These are phyloP conservation scores for Misopates orontium DNA, from an alignment of 257 asterid species.

Conservation along the genomic window DNA sequence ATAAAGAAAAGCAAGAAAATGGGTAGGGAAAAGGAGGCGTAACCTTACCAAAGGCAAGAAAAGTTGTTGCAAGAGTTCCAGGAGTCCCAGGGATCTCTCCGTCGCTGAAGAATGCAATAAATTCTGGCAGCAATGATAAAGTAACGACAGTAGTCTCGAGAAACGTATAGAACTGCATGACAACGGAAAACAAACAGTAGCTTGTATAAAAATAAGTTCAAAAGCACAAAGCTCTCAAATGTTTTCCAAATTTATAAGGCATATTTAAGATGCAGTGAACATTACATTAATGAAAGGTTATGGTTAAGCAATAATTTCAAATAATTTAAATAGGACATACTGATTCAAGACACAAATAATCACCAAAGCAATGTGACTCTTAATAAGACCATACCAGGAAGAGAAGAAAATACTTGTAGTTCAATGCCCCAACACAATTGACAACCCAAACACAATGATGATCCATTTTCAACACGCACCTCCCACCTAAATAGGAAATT, in stretches of 20 bases:
- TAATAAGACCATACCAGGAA: constrained; percentile 50
- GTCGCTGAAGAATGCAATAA: constrained; percentile 87
- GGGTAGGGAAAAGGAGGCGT: background rate
- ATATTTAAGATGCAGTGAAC: background rate
- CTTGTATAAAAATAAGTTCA: constrained; percentile 8
- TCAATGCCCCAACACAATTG: constrained; percentile 71
- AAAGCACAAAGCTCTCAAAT: constrained; percentile 14
- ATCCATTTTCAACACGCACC: constrained; percentile 71
- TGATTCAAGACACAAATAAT: background rate
- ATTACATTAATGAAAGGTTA: background rate
- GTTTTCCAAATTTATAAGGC: background rate
- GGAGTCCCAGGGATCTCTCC: constrained; percentile 95
- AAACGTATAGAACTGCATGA: constrained; percentile 88
- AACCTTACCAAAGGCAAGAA: constrained; percentile 67
- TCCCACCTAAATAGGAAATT: constrained; percentile 50
- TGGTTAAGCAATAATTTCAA: too few species aligned
- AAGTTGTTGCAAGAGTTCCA: constrained; percentile 90
- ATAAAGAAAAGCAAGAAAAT: background rate
- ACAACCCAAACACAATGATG: constrained; percentile 81
- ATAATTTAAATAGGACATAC: background rate
- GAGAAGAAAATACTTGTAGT: constrained; percentile 69
- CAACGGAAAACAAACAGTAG: constrained; percentile 25
- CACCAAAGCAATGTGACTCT: background rate
- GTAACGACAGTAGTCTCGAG: constrained; percentile 88
- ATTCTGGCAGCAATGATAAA: constrained; percentile 72